Base-by-base conservation (phyloP, 352 stramenopile genomes). In the Phytophthora kernoviae region DNA sequence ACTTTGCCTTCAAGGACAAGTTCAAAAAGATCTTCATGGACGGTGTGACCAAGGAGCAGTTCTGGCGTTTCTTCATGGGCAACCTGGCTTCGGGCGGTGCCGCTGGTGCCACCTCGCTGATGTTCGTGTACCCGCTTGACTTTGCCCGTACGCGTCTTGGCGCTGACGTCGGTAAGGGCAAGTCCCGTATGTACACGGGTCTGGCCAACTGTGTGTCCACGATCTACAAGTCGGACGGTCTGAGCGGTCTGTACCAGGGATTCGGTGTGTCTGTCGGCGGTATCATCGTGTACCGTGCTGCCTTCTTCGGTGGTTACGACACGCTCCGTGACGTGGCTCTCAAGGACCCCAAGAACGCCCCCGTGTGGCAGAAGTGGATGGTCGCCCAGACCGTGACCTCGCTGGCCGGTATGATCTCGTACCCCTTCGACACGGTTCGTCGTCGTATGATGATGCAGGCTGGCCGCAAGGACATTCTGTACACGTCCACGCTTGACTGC, bases 271-370 rank as follows among this genome's bases (percentile, higher is more conserved):
- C 97, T 48, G 88, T 99, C 53, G 85, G 96, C 79, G 97, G 98
- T 92, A 99, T 96, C 79, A 99, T 99, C 67, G 93, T 98, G 62
- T 99, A 99, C 96, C 96, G 97, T 87, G 96, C 96, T 57, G 91
- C 90, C 27, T 99, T 99, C 90, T 99, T 99, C 73, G 96, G 97
- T 78, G 88, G 98, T 75, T 99, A 99, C 86, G 97, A 99, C 73
- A 99, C 97, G 21, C 73, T 98, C 45, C 96, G 93, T 79, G 96
- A 97, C 68, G 54, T 96, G 34, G 66, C 84, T 12, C 75, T 96
- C 36, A 57, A 63, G 42, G 88, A 96, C 86, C 84, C 85, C 33
- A 93, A 92, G 78, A 95, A 88, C 43, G 85, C 87, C 36, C 77
- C 82, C 36, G 79, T 96, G 72, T 94, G 82, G 85, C 79, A 93